These are phyloP conservation scores for Styphnolobium japonicum DNA, from an alignment of 306 rosid genomes.

Conservation along the genomic window DNA sequence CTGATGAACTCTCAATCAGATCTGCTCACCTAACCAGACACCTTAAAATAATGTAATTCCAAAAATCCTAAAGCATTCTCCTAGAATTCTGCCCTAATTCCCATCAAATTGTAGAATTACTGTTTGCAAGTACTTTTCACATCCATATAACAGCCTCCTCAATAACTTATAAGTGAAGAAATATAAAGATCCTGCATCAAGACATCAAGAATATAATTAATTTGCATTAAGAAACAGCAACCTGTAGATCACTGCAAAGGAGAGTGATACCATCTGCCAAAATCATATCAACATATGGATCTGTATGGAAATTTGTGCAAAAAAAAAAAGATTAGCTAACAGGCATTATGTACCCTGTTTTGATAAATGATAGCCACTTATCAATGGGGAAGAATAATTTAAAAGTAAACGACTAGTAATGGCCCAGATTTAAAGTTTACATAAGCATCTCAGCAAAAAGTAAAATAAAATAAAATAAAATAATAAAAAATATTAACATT, in stretches of 20 bases:
- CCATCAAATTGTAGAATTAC: not conserved
- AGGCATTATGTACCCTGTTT: slow-evolving; percentile 3
- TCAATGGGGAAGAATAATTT: not conserved
- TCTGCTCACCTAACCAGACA: not conserved
- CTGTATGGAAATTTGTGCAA: slow-evolving; percentile 43
- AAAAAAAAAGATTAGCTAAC: slow-evolving; percentile 21
- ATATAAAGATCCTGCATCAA: not conserved
- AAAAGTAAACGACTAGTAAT: not conserved
- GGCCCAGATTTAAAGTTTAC: not conserved
- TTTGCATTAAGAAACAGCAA: slow-evolving; percentile 32
- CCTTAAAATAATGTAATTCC: slow-evolving; percentile 3
- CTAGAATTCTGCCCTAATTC: not conserved
- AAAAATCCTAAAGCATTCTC: slow-evolving; percentile 2
- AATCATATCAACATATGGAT: slow-evolving; percentile 80
- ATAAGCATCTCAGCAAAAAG: not conserved
- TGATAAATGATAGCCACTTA: slow-evolving; percentile 10
- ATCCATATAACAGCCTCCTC: not conserved
- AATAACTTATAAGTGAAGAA: not conserved
- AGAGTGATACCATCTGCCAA: slow-evolving; percentile 88
- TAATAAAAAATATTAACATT: not conserved
- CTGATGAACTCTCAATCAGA: not conserved
- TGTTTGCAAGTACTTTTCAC: not conserved
- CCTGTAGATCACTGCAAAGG: slow-evolving; percentile 95
- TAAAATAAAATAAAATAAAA: too few species aligned
- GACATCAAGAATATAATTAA: slow-evolving; percentile 5